A percentile compares a stretch with the other conserved stretches of the same genome.
Evolutionary conservation across 1,284 basidiomycete species (phyloP).

Genomic region (Tilletiopsis washingtonensis): DNA sequence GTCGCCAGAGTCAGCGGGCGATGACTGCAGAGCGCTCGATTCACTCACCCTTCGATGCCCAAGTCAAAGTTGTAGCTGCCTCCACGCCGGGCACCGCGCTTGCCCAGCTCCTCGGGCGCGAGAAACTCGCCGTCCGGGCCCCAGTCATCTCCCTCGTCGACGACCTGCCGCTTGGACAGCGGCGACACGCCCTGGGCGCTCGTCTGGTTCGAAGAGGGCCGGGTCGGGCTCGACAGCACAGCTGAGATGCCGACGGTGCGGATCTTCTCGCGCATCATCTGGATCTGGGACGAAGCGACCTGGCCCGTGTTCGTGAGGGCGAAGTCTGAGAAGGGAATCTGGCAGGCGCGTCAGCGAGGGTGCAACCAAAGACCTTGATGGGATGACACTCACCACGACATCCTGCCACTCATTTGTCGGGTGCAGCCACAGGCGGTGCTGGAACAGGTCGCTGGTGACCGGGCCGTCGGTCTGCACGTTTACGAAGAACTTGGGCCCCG

Average conservation of each 20-base stretch:
- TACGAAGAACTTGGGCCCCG: slow-evolving; percentile 55
- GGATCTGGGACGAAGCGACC: slow-evolving; percentile 57
- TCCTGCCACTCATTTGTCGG: slow-evolving; percentile 72
- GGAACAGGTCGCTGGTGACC: slow-evolving; percentile 65
- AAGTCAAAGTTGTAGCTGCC: slow-evolving; percentile 49
- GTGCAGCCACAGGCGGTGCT: slow-evolving; percentile 72
- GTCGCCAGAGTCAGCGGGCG: not conserved
- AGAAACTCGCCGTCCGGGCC: slow-evolving; percentile 11
- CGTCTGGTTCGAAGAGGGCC: slow-evolving; percentile 11
- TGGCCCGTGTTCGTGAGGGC: slow-evolving; percentile 75
- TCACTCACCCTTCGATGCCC: slow-evolving; percentile 38
- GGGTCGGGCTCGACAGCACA: slow-evolving; percentile 29
- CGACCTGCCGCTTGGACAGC: slow-evolving; percentile 4
- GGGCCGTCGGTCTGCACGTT: slow-evolving; percentile 76
- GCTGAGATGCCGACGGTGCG: slow-evolving; percentile 70
- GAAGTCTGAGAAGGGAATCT: slow-evolving; percentile 76
- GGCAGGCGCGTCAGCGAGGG: slow-evolving; percentile 1
- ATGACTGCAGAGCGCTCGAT: not conserved
- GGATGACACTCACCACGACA: slow-evolving; percentile 63
- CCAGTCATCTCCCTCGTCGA: slow-evolving; percentile 23
- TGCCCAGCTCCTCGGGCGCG: not conserved
- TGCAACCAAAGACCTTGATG: not conserved
- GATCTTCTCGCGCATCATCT: slow-evolving; percentile 67
- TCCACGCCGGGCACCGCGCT: slow-evolving; percentile 29
- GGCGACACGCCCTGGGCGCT: not conserved